Evolutionary conservation across 257 asterid genomes (phyloP).

Genomic region (Phtheirospermum japonicum): DNA sequence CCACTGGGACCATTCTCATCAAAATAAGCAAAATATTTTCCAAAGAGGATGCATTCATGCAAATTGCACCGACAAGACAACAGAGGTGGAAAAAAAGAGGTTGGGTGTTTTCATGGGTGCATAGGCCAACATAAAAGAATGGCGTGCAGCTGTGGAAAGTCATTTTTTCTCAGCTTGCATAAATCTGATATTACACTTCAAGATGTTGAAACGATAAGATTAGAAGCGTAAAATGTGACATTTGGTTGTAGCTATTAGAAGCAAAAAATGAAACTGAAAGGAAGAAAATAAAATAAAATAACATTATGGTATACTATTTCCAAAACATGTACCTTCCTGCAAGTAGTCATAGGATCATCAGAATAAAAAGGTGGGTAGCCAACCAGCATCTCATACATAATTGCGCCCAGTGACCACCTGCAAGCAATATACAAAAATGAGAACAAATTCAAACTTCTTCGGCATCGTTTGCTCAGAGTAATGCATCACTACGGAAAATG

Average conservation of each 20-base stretch:
- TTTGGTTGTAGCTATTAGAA: slow-evolving; percentile 7
- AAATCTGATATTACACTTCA: slow-evolving; percentile 3
- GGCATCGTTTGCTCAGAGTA: slow-evolving; percentile 14
- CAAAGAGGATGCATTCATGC: not conserved
- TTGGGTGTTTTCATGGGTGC: slow-evolving; percentile 9
- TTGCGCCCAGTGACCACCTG: slow-evolving; percentile 74
- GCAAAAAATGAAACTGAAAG: not conserved
- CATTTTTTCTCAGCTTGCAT: slow-evolving; percentile 17
- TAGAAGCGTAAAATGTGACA: slow-evolving; percentile 7
- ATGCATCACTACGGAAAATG: slow-evolving; percentile 14
- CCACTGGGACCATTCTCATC: not conserved
- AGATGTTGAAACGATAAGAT: slow-evolving; percentile 5
- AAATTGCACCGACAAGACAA: too few species aligned
- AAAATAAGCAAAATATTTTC: too few species aligned
- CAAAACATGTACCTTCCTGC: slow-evolving; percentile 49
- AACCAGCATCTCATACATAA: slow-evolving; percentile 66
- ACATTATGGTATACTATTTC: not conserved
- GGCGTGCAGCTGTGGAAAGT: slow-evolving; percentile 8
- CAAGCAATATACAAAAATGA: slow-evolving; percentile 15
- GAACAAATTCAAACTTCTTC: too few species aligned
- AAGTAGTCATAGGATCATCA: slow-evolving; percentile 61
- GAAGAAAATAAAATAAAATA: slow-evolving; percentile 19
- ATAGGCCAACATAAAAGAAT: slow-evolving; percentile 5
- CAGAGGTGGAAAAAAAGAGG: not conserved
- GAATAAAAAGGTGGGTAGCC: slow-evolving; percentile 65